Conservation (phyloP, 2,329 filamentous ascomycete species). For the Fusarium drepaniforme region DNA sequence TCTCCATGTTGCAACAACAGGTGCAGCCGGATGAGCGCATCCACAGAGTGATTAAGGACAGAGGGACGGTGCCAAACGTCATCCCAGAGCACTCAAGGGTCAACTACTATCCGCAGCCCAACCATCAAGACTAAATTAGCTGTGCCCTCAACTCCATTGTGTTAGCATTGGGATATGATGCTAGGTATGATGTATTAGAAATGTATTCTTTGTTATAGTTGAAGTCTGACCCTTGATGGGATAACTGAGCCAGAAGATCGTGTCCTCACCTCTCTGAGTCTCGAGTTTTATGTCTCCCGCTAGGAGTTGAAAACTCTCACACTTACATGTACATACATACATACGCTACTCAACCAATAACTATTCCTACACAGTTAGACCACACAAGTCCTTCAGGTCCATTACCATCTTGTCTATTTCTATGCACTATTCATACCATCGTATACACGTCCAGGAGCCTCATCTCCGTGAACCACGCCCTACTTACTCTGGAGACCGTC, state of each 20-base stretch:
- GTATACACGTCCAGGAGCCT: constrained; percentile 36
- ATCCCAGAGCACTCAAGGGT: constrained; percentile 54
- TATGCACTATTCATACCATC: constrained; percentile 35
- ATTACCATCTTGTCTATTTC: constrained; percentile 38
- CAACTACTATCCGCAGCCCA: constrained; percentile 49
- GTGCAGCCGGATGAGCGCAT: background rate
- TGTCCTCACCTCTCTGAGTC: too few species aligned
- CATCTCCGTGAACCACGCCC: constrained; percentile 28
- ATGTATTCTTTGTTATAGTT: too few species aligned
- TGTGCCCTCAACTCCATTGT: too few species aligned
- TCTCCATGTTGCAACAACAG: background rate
- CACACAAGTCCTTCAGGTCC: background rate
- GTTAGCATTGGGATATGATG: too few species aligned
- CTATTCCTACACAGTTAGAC: background rate
- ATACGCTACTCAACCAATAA: background rate
- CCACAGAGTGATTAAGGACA: background rate
- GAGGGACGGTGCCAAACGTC: constrained; percentile 50
- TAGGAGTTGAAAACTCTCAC: too few species aligned
- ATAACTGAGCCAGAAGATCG: too few species aligned
- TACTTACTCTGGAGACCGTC: constrained; percentile 6
- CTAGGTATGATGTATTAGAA: too few species aligned
- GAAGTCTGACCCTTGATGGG: too few species aligned
- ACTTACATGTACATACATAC: background rate
- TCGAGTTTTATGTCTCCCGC: too few species aligned
- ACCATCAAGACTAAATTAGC: constrained; percentile 37